Base-by-base conservation (phyloP, 108 stramenopile species). In the Nitzschia sp. region DNA sequence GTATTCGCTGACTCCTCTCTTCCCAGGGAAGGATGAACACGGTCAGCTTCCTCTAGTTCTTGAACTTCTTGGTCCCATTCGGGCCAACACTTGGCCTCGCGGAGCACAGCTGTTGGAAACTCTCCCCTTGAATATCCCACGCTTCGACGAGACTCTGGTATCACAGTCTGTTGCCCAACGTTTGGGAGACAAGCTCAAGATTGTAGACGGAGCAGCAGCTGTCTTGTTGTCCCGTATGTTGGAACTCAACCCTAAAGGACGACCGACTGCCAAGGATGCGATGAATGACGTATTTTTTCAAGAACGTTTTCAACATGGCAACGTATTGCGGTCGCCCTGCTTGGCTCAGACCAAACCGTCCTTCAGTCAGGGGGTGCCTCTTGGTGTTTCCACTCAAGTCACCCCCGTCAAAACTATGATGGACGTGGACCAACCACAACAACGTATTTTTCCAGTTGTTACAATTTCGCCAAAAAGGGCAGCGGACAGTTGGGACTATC, bases 11-110 rank as follows among this genome's bases (percentile, higher is more conserved):
- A 57, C 70, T 15, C 96, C 98, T 2, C 86, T 99, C 52, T 96
- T 99, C 66, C 97, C 97, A 0, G 97, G 97, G 10, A 73, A 69
- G 43, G 78, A 73, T 58, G 97, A 99, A 71, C 75, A 94, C 17
- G 95, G 97, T 72, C 93, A 97, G 80, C 70, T 98, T 14, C 77
- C 84, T 71, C 89, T 88, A 38, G 92, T 98, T 38, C 76, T 82
- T 66, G 64, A 86, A 15, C 67, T 99, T 41, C 63, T 96, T 26
- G 98, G 98, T 7, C 57, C 82, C 7, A 87, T 92, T 6, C 17
- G 14, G n/a, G n/a, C n/a, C 24, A 34, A 24, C 17, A 42, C 57
- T 21, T 73, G 72, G 72, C 41, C 51, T 15, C 44, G 65, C 38
- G 72, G 64, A 1, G 44, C 11, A 3, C 39, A 19, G 8, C 25